Conservation (phyloP, 2,329 filamentous ascomycete species). For the Metarhizium rileyi region DNA sequence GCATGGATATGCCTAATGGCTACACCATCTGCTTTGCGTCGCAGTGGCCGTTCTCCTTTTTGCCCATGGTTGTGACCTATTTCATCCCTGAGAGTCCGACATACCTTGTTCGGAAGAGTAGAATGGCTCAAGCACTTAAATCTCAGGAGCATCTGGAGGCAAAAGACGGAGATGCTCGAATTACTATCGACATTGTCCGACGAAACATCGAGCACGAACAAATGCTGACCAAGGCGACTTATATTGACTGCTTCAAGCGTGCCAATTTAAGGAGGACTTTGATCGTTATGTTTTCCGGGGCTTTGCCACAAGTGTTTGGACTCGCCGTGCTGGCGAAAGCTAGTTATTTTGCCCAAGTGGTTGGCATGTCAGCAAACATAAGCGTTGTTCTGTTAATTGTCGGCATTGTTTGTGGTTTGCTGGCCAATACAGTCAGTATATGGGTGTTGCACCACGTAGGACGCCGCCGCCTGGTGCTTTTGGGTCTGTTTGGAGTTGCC, state of each 20-base stretch:
- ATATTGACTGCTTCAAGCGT: conserved; percentile 33
- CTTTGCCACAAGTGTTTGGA: conserved; percentile 35
- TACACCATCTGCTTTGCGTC: conserved; percentile 32
- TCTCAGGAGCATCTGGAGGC: conserved; percentile 41
- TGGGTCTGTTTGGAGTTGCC: conserved; percentile 21
- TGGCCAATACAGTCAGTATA: conserved; percentile 32
- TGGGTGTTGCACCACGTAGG: conserved; percentile 32
- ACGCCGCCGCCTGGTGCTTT: conserved; percentile 28
- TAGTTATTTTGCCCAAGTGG: conserved; percentile 29
- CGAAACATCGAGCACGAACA: conserved; percentile 35
- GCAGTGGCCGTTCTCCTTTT: conserved; percentile 33
- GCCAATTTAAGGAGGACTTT: conserved; percentile 31
- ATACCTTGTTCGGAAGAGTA: conserved; percentile 34
- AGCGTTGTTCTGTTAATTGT: conserved; percentile 34
- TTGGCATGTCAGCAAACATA: conserved; percentile 20
- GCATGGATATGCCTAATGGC: conserved; percentile 18
- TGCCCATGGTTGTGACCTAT: conserved; percentile 31
- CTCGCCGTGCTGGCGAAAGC: conserved; percentile 32
- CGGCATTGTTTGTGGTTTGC: conserved; percentile 33
- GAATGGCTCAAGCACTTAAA: conserved; percentile 28
- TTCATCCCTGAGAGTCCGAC: conserved; percentile 42
- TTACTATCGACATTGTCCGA: conserved; percentile 33
- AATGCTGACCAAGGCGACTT: conserved; percentile 22
- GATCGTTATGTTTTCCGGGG: conserved; percentile 31
- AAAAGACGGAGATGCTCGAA: conserved; percentile 24